A percentile compares a stretch with the other conserved stretches of the same genome.
Conservation (phyloP, 352 stramenopile genomes). For the Globisporangium cylindrosporum region DNA sequence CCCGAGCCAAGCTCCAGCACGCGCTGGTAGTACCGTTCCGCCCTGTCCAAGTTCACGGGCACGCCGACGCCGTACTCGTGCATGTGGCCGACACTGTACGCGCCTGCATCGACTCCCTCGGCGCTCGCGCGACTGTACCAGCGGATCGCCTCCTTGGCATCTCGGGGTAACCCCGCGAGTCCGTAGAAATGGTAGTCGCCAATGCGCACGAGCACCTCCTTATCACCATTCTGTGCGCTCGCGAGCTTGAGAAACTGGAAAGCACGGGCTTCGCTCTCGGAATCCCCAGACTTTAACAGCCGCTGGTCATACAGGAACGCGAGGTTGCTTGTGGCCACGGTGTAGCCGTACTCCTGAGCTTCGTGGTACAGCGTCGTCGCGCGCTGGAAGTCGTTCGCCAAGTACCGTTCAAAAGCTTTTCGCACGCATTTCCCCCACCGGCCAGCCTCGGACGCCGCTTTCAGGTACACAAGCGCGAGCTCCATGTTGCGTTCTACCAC, state of each 20-base stretch:
- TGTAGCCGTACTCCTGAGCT: conserved; percentile 57
- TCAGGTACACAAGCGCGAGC: conserved; percentile 44
- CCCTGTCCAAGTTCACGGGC: conserved; percentile 41
- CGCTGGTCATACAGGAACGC: conserved; percentile 73
- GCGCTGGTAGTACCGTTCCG: conserved; percentile 60
- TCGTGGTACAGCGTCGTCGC: conserved; percentile 65
- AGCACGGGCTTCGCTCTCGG: conserved; percentile 28
- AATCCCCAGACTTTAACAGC: conserved; percentile 23
- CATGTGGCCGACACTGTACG: conserved; percentile 77
- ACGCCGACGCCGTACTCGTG: conserved; percentile 64
- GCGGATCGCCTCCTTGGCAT: conserved; percentile 36
- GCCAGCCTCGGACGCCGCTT: conserved; percentile 58
- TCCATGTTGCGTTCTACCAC: conserved; percentile 23
- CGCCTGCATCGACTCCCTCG: conserved; percentile 48
- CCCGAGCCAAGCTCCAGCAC: conserved; percentile 44
- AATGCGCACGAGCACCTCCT: conserved; percentile 61
- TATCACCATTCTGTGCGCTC: conserved; percentile 40
- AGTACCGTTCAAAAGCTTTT: conserved; percentile 63
- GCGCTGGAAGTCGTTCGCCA: conserved; percentile 35
- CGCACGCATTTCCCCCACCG: conserved; percentile 56
- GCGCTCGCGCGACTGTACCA: conserved; percentile 76
- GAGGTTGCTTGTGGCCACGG: conserved; percentile 66
- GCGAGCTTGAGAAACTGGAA: conserved; percentile 41
- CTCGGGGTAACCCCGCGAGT: conserved; percentile 31
- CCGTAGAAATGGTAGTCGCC: conserved; percentile 81